A percentile compares a stretch with the other conserved stretches of the same genome.
Evolutionary conservation across 192 early-diverging fungal genomes (phyloP).

Genomic region (Coemansia furcata): DNA sequence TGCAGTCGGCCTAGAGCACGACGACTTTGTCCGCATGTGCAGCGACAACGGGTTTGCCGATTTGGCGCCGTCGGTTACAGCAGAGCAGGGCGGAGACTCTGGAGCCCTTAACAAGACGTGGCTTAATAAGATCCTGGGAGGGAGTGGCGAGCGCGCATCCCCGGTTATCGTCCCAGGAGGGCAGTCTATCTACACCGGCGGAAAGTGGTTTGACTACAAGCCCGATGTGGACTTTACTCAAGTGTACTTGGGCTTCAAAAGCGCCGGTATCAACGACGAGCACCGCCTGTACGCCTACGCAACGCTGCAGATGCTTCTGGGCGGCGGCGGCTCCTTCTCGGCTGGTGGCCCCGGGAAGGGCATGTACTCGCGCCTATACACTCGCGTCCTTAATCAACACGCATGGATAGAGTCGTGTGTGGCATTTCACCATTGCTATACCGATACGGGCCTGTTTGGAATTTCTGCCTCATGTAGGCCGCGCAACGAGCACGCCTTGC

Average conservation of each 20-base stretch:
- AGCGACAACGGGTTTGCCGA: constrained; percentile 76
- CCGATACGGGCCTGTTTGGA: constrained; percentile 89
- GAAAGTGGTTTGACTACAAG: constrained; percentile 69
- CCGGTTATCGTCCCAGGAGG: constrained; percentile 37
- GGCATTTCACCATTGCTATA: constrained; percentile 89
- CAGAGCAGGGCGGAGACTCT: constrained; percentile 15
- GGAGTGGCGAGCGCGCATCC: constrained; percentile 23
- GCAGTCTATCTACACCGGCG: constrained; percentile 78
- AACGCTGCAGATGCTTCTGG: constrained; percentile 84
- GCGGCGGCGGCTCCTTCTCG: constrained; percentile 94
- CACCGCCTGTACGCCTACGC: constrained; percentile 81
- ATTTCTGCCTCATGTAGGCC: constrained; percentile 85
- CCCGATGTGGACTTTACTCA: constrained; percentile 75
- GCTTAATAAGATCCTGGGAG: constrained; percentile 25
- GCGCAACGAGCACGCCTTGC: constrained; percentile 65
- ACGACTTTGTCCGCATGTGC: constrained; percentile 67
- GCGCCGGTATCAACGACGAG: constrained; percentile 78
- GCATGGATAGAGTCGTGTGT: constrained; percentile 95
- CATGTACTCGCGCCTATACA: constrained; percentile 97
- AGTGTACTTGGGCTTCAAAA: constrained; percentile 88
- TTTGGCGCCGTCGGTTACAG: constrained; percentile 17
- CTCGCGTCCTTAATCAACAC: constrained; percentile 90
- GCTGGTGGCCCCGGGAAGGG: constrained; percentile 98
- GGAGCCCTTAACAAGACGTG: constrained; percentile 16
- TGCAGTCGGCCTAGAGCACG: constrained; percentile 83